A percentile compares a stretch with the other conserved stretches of the same genome.
phyloP scores from a whole-genome alignment of 352 stramenopile species.

The Phytopythium chamaehyphon region DNA sequence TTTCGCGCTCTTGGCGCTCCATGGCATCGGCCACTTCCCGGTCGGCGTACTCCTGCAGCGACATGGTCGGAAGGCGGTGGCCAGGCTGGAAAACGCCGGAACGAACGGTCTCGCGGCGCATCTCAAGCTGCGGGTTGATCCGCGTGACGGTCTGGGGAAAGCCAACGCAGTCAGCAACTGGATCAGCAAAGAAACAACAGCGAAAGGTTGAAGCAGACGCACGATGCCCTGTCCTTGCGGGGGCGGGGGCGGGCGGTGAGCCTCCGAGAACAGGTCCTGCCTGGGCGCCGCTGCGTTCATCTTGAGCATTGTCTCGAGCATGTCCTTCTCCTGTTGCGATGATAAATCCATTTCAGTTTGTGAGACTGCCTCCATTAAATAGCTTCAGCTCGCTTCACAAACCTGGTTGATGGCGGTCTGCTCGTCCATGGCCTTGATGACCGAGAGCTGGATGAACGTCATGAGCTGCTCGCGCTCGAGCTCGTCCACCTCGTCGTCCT shows the following conservation, averaged over 20 bases:
- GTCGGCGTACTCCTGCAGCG: conserved; percentile 91
- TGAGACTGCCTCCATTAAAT: too few species aligned
- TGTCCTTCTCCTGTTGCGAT: conserved; percentile 47
- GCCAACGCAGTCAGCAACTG: background rate
- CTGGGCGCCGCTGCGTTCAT: conserved; percentile 62
- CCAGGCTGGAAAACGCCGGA: conserved; percentile 92
- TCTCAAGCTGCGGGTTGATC: conserved; percentile 84
- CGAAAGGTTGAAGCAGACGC: too few species aligned
- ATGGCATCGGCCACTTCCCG: conserved; percentile 85
- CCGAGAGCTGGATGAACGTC: conserved; percentile 69
- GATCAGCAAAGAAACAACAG: too few species aligned
- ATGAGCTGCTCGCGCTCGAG: conserved; percentile 80
- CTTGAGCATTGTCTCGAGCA: conserved; percentile 85
- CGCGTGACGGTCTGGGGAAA: conserved; percentile 64
- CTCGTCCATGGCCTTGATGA: conserved; percentile 78
- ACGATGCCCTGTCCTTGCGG: conserved; percentile 75
- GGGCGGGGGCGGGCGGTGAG: conserved; percentile 50
- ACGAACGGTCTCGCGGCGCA: conserved; percentile 83
- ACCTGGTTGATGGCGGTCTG: conserved; percentile 67
- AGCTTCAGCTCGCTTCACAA: background rate
- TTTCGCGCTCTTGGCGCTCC: conserved; percentile 77
- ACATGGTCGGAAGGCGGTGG: conserved; percentile 96
- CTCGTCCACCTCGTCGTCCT: conserved; percentile 69
- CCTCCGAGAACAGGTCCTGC: conserved; percentile 68
- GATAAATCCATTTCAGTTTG: background rate